Evolutionary conservation across 768 basidiomycete species (phyloP), one percentile per base, ranked within the genome.

Genomic region (Pleurotus sapidus): DNA sequence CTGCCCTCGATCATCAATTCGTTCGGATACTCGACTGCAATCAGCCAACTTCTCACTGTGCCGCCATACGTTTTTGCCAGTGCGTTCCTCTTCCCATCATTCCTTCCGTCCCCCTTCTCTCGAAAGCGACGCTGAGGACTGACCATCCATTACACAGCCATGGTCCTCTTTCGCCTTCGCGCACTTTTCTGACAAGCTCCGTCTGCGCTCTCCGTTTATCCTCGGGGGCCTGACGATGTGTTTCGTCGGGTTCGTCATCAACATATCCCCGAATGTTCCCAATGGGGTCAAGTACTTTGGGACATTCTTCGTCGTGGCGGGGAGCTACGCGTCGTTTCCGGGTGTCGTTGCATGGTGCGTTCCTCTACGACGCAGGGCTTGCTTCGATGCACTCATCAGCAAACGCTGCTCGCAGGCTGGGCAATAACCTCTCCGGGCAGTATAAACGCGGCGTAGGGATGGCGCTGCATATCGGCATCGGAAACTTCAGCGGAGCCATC

Each of bases 391-490:
- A 18, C 48, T 43, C n/a, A 39, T 2, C n/a, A n/a, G 15, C 14
- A 11, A n/a, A 50, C 1, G 12, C 12, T 4, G 15, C 24, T 15
- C 12, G 12, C 54, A 88, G 87, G 87, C 69, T 85, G 4, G 82
- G 82, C 20, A 87, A 85, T 62, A 87, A 89, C 61, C 73, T 87
- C 9, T 70, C 80, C 0, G 88, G 88, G 0, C 84, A 87, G 58
- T 88, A 85, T 65, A 90, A 89, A 65, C 86, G 88, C 3, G 87
- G 75, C 1, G 72, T 86, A 9, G 86, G 83, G 3, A 83, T 89
- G 79, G 86, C 86, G 0, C 53, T 88, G 23, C 83, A 88, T n/a
- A 84, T 88, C 24, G 83, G 84, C 5, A 75, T 87, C 17, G 87
- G 85, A 0, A 87, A 88, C 63, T 81, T 88, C 59, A 71, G 80